These are phyloP conservation scores for Alternaria burnsii DNA, from an alignment of 2,329 filamentous ascomycete species.

Conservation along the genomic window DNA sequence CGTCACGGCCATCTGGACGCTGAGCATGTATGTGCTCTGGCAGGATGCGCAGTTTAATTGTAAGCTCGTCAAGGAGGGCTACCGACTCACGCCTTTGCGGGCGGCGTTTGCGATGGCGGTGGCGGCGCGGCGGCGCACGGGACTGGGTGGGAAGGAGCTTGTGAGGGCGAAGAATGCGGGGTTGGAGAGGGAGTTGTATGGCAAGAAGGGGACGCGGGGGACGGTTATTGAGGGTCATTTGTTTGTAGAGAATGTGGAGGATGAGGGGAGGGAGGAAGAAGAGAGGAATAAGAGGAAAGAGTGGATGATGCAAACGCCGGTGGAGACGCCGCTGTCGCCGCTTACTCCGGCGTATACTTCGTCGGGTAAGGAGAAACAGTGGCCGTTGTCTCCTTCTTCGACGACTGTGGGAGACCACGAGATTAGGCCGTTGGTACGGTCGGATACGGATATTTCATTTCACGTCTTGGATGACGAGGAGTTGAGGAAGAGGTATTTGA, in stretches of 20 bases:
- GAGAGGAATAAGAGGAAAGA: background rate
- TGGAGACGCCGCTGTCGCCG: background rate
- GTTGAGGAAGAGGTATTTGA: background rate
- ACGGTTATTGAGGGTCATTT: slow-evolving; percentile 24
- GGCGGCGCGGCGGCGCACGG: slow-evolving; percentile 36
- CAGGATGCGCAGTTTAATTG: slow-evolving; percentile 43
- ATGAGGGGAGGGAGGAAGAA: background rate
- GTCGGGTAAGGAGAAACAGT: background rate
- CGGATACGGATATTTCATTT: background rate
- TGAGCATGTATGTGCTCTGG: slow-evolving; percentile 49
- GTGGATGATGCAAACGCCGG: too few relatives aligned
- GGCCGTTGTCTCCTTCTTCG: background rate
- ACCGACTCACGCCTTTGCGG: slow-evolving; percentile 43
- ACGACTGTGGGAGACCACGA: background rate
- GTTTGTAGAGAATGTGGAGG: slow-evolving; percentile 18
- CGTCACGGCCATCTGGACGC: slow-evolving; percentile 40
- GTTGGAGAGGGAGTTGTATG: slow-evolving; percentile 33
- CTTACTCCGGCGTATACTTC: background rate
- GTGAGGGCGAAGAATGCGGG: slow-evolving; percentile 24
- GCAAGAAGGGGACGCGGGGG: slow-evolving; percentile 14
- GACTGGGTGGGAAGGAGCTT: slow-evolving; percentile 26
- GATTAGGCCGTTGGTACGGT: background rate
- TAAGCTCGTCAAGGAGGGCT: slow-evolving; percentile 36
- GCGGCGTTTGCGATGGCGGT: slow-evolving; percentile 40
- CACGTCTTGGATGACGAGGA: background rate